Base-by-base conservation (phyloP, 2,329 filamentous ascomycete genomes). In the Colletotrichum sp. region DNA sequence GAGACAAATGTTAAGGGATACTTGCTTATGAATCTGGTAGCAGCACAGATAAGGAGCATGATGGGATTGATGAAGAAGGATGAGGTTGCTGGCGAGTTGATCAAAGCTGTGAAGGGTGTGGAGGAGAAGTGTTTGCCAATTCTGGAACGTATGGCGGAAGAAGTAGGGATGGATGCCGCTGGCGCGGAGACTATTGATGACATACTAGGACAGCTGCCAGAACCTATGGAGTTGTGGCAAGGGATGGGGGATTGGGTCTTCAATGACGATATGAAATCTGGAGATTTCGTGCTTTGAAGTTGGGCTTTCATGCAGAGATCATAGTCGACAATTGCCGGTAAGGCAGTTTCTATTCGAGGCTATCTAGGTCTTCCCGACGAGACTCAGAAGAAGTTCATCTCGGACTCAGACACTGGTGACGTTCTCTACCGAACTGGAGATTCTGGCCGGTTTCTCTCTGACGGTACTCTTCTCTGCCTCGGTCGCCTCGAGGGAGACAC, bases 1-100 rank as follows among this genome's bases (percentile, higher is more conserved):
- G 89, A 92, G 80, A 91, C 89, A 0, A 92, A 91, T 71, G 82
- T 89, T 25, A 92, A 92, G 77, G 88, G 88, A 0, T 87, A 88
- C 55, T 65, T 92, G 22, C 83, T 44, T 44, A 44, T 44, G 39
- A 44, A 44, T 44, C 39, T 44, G 39, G 16, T 89, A 1, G 78
- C 78, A 7, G 83, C 85, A 0, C 85, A 90, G 59, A 82, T 91
- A 0, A 61, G 13, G 22, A 61, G 57, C 16, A 29, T 29, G 82
- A 88, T 5, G 86, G 82, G 0, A 80, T 11, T 89, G 2, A 80
- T 84, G 90, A 5, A 44, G 39, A 44, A 44, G 16, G 39, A 44
- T 44, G 39, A 44, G 39, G 8, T n/a, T 44, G 39, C 39, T 44
- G 39, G 39, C 5, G 39, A 44, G 39, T 44, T 44, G 39, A 55